phyloP scores from a whole-genome alignment of 1,139 yeast genomes.

The Blastobotrys persicus region DNA sequence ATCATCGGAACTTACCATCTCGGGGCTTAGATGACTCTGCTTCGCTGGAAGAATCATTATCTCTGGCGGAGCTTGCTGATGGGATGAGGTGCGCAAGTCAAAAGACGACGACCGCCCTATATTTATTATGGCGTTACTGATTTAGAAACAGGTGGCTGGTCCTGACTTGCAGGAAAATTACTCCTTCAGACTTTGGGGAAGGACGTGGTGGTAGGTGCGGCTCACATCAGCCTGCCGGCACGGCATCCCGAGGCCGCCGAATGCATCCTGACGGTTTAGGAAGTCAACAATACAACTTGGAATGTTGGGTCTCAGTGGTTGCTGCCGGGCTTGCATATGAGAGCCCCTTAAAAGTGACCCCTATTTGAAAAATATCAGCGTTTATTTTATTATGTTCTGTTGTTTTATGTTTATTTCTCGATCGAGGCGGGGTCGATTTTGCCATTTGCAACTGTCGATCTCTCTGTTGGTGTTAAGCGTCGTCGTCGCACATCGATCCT shows the following conservation, averaged over 20 bases:
- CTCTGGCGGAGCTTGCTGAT: no score
- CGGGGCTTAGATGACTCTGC: slow-evolving; percentile 3
- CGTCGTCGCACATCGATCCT: no score
- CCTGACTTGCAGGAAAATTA: background rate
- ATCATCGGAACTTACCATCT: background rate
- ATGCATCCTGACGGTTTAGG: no score
- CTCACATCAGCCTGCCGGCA: background rate
- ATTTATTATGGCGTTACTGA: background rate
- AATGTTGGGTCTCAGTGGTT: no score
- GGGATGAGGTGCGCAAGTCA: no score
- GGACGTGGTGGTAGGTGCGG: background rate
- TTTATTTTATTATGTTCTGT: no score
- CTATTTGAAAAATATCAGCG: no score
- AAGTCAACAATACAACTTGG: no score
- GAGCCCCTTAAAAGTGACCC: background rate
- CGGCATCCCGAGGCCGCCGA: no score
- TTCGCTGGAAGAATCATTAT: background rate
- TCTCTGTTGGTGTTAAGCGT: no score
- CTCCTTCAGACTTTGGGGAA: background rate
- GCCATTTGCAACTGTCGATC: background rate
- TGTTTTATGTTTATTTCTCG: background rate
- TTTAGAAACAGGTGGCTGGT: background rate
- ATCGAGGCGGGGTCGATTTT: background rate
- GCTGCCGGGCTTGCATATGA: no score
- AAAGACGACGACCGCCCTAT: background rate